These are phyloP conservation scores for Funneliformis caledonium DNA, from an alignment of 371 early-diverging fungal genomes.

Conservation along the genomic window DNA sequence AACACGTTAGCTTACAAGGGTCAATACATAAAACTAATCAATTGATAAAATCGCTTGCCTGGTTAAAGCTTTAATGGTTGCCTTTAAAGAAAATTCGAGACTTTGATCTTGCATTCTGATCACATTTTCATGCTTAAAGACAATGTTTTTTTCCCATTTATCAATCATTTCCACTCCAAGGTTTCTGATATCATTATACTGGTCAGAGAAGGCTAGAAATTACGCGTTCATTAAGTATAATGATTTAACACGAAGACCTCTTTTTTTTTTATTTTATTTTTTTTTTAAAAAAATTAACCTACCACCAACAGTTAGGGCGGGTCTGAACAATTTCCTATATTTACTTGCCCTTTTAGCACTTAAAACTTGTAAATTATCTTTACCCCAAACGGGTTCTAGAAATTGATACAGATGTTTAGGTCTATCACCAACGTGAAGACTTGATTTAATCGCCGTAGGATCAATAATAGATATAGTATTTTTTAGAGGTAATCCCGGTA, in stretches of 20 bases:
- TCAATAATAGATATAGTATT: conserved; percentile 17
- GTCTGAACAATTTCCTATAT: background rate
- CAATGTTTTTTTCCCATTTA: conserved; percentile 1
- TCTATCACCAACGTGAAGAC: background rate
- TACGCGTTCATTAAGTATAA: background rate
- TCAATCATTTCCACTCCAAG: background rate
- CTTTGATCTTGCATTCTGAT: conserved; percentile 14
- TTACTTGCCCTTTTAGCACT: background rate
- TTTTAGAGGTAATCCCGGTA: background rate
- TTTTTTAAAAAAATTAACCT: background rate
- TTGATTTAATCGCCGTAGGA: background rate
- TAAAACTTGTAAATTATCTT: conserved; percentile 11
- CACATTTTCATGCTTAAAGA: background rate
- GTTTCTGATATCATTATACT: background rate
- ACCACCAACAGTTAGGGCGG: background rate
- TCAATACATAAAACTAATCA: background rate
- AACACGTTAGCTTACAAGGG: background rate
- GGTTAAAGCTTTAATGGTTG: background rate
- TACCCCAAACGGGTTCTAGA: background rate
- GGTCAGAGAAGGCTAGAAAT: background rate
- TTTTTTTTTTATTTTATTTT: too few relatives aligned
- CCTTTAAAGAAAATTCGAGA: background rate
- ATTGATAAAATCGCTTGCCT: background rate
- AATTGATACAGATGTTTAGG: background rate
- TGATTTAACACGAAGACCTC: background rate